phyloP scores from a whole-genome alignment of 192 early-diverging fungal species.

The Coemansia sp. region DNA sequence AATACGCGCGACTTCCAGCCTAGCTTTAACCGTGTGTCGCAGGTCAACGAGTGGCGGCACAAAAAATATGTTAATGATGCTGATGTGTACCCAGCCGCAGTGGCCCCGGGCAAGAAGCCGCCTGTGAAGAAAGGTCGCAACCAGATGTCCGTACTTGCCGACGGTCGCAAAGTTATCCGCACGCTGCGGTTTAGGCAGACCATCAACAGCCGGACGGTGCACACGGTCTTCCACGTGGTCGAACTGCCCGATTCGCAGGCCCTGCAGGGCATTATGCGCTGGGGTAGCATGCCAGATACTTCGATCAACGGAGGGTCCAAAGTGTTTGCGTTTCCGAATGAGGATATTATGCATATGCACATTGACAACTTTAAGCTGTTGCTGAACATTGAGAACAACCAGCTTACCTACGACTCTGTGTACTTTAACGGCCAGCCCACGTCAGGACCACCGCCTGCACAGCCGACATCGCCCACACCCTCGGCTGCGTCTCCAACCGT shows the following conservation, averaged over 20 bases:
- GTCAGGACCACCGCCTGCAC: constrained; percentile 27
- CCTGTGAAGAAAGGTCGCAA: constrained; percentile 36
- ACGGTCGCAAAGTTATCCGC: constrained; percentile 65
- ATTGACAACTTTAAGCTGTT: constrained; percentile 55
- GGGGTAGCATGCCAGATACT: constrained; percentile 64
- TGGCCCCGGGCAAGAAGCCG: constrained; percentile 36
- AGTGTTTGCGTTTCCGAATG: constrained; percentile 54
- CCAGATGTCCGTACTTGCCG: constrained; percentile 50
- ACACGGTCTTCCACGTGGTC: constrained; percentile 65
- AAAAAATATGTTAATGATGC: constrained; percentile 59
- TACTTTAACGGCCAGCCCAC: constrained; percentile 47
- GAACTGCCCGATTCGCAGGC: constrained; percentile 48
- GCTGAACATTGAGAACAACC: constrained; percentile 48
- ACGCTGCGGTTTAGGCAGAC: constrained; percentile 69
- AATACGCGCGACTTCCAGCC: constrained; percentile 61
- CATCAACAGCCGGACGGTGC: constrained; percentile 53
- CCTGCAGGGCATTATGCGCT: constrained; percentile 68
- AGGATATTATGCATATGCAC: constrained; percentile 52
- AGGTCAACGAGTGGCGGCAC: constrained; percentile 69
- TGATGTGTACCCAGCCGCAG: constrained; percentile 47
- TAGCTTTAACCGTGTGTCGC: constrained; percentile 68
- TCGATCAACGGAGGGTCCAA: constrained; percentile 65
- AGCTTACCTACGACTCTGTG: constrained; percentile 47
- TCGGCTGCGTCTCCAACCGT: constrained; percentile 11
- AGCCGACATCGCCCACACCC: constrained; percentile 12